Evolutionary conservation across 345 rosid species (phyloP), one percentile per base, ranked within the genome.

Genomic region (Melaleuca alternifolia): DNA sequence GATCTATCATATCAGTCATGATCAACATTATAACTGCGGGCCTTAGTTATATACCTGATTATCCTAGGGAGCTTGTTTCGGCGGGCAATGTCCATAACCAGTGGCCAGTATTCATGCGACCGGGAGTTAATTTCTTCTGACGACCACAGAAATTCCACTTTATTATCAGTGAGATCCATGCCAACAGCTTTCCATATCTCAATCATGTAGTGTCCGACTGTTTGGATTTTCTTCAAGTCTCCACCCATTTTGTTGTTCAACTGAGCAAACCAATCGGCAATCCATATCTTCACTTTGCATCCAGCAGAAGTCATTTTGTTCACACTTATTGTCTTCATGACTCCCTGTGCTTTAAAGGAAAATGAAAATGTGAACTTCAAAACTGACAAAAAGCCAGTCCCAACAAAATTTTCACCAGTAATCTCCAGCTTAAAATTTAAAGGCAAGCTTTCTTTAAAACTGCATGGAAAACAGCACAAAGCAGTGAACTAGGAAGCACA

Each of bases 191-290:
- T 71, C 79, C 46, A 71, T 15, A 71, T 33, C 44, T 71, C 79
- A 5, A 18, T 33, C 46, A 30, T 8, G 18, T 33, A 16, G 24
- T 23, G 23, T 65, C 77, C 77, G 14, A 97, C 93, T 5, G 91
- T 90, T 87, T 89, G 91, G 83, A 97, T 96, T 84, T 96, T 94
- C 92, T 93, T 93, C 93, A 97, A 87, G 87, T 97, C 98, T 54
- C 97, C 96, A 0, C 93, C 99, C 98, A 94, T 92, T 91, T 96
- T 97, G 91, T 95, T 95, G 90, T 97, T 96, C 83, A 95, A 87
- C 84, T 93, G 95, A 11, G 99, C 99, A 95, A 95, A 97, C 99
- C 99, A 95, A 89, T 97, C 98, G 5, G 98, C 99, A 86, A 96
- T 92, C 99, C 96, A 96, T 6, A 96, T 94, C 86, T 96, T 95